Base-by-base conservation (phyloP, 2,329 filamentous ascomycete genomes). In the Apiospora arundinis region DNA sequence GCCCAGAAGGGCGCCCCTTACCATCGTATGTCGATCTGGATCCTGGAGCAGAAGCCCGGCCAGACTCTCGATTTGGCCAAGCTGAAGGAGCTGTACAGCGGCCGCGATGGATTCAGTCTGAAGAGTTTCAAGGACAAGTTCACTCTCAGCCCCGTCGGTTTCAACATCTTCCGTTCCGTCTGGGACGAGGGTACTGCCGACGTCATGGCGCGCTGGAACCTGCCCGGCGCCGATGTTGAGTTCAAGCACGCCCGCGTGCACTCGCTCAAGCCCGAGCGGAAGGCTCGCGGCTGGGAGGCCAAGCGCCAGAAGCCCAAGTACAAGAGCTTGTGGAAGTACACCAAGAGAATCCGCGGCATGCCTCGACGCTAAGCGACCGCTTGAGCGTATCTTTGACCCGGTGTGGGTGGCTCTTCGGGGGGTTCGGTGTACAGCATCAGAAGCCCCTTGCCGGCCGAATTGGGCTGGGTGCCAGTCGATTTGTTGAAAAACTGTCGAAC, bases 1-100 rank as follows among this genome's bases (percentile, higher is more conserved):
- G 92, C 94, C 0, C 93, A 97, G 80, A 97, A 96, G 85, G 96
- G 96, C 71, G 89, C 92, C 2, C 93, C 93, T 1, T 98, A 98
- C 84, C 96, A 98, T 83, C 93, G 96, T 69, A 86, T 98, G 70
- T 92, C 92, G 67, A 84, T 98, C 72, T 92, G 96, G 80, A 85
- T 99, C 28, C 86, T 98, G 68, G 90, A 97, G 84, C 96, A 99
- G 82, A 85, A 88, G 69, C 84, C 90, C 70, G 90, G 88, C 70
- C 77, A 87, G 73, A 83, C 82, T 4, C 79, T 95, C 74, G 90
- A 94, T 77, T 82, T 88, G 37, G 84, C 83, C 49, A 83, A 85
- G 71, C 83, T 94, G 60, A 87, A 86, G 77, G 83, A 88, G 75
- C 81, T 85, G 28, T 86, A 89, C 79, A 76, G 80, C 28, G 74